phyloP scores from a whole-genome alignment of 2,329 filamentous ascomycete species.

The Byssoonygena ceratinophila region DNA sequence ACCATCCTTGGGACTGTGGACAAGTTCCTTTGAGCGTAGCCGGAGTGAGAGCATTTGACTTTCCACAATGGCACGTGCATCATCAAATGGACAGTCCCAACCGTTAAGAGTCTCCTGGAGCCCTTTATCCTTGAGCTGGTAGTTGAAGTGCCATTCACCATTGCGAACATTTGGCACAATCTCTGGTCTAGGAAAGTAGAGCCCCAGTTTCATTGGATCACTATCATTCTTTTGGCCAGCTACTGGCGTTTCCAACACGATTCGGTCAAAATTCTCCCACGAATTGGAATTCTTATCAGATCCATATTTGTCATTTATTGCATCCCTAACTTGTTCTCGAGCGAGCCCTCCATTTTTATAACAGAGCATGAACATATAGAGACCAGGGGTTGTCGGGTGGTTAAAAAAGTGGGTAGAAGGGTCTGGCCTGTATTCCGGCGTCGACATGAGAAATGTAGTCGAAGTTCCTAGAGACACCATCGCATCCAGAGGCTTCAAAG shows the following conservation, averaged over 20 bases:
- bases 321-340: conserved; percentile 77
- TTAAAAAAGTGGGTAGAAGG: conserved; percentile 96
- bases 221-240: conserved; percentile 49
- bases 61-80: conserved; percentile 80
- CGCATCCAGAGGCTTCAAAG: conserved; percentile 75
- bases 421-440: conserved; percentile 78
- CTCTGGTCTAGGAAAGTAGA: conserved; percentile 93
- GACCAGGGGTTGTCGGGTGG: conserved; percentile 76
- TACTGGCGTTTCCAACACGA: conserved; percentile 56
- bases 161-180: conserved; percentile 84
- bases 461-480: conserved; percentile 92
- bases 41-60: conserved; percentile 89
- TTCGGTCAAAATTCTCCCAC: conserved; percentile 74
- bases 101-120: conserved; percentile 44
- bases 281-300: conserved; percentile 40
- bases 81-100: conserved; percentile 53
- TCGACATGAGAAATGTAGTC: conserved; percentile 96
- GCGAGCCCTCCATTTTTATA: conserved; percentile 97
- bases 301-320: conserved; percentile 49
- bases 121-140: conserved; percentile 39
- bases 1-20: conserved; percentile 44
- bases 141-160: conserved; percentile 77
- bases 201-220: conserved; percentile 66
- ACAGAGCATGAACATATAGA: conserved; percentile 99
- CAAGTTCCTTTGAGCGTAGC: conserved; percentile 68